phyloP scores from a whole-genome alignment of 2,329 filamentous ascomycete species.

The Penicillium hordei region DNA sequence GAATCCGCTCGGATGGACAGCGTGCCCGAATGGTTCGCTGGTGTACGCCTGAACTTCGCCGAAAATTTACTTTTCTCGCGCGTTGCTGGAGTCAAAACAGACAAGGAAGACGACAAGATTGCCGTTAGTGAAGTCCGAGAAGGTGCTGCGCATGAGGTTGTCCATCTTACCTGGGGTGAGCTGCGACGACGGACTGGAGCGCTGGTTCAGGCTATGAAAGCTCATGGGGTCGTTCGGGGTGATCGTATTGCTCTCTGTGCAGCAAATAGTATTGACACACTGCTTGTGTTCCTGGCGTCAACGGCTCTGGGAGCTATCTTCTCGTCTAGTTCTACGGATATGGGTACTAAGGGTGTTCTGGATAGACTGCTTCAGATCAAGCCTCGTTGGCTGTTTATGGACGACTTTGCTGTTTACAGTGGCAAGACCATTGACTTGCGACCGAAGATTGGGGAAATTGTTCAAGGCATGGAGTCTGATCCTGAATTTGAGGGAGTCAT shows the following conservation, averaged over 20 bases:
- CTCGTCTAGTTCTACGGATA: conserved; percentile 75
- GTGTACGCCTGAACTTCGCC: conserved; percentile 71
- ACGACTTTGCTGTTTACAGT: conserved; percentile 78
- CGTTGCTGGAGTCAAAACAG: conserved; percentile 44
- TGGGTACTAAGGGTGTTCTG: conserved; percentile 75
- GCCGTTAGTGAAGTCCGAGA: conserved; percentile 66
- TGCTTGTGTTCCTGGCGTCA: conserved; percentile 68
- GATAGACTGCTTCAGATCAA: conserved; percentile 73
- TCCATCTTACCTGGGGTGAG: conserved; percentile 66
- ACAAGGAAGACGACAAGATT: conserved; percentile 70
- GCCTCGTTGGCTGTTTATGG: conserved; percentile 79
- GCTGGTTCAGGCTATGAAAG: conserved; percentile 66
- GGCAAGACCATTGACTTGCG: conserved; percentile 71
- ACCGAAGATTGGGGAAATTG: conserved; percentile 67
- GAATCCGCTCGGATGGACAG: conserved; percentile 67
- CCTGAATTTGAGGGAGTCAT: conserved; percentile 56
- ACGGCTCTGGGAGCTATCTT: conserved; percentile 73
- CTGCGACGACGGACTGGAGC: conserved; percentile 60
- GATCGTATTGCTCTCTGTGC: conserved; percentile 75
- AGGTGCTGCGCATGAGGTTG: conserved; percentile 32
- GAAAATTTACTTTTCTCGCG: conserved; percentile 73
- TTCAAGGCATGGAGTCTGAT: conserved; percentile 61
- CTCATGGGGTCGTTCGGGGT: conserved; percentile 65
- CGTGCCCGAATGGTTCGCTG: conserved; percentile 75
- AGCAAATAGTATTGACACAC: conserved; percentile 71